Percentiles rank a stretch among this genome's conserved stretches.
phyloP scores from a whole-genome alignment of 2,329 filamentous ascomycete species.

The Endocalyx cinctus region DNA sequence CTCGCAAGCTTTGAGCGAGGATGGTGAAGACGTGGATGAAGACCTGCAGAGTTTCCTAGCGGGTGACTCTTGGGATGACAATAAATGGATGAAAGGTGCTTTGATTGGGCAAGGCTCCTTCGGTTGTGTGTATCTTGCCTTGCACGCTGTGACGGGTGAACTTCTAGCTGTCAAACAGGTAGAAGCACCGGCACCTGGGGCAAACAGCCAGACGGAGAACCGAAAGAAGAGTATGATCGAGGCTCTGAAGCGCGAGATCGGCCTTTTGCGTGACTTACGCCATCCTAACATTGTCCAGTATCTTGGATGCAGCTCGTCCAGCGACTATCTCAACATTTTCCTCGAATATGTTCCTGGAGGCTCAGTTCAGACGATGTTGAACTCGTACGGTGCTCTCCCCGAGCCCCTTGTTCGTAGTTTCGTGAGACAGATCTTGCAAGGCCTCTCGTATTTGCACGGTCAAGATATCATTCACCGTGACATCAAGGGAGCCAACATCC shows the following conservation, averaged over 20 bases:
- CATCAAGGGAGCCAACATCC: slow-evolving; percentile 98
- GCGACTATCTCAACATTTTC: slow-evolving; percentile 97
- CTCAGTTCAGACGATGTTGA: slow-evolving; percentile 96
- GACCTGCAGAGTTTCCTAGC: slow-evolving; percentile 86
- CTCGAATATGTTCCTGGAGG: slow-evolving; percentile 97
- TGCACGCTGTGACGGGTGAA: slow-evolving; percentile 94
- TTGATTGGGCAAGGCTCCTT: slow-evolving; percentile 97
- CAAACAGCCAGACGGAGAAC: slow-evolving; percentile 75
- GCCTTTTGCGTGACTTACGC: slow-evolving; percentile 85
- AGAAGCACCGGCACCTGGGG: slow-evolving; percentile 74
- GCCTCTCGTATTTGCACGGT: slow-evolving; percentile 88
- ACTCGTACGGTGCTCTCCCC: slow-evolving; percentile 92
- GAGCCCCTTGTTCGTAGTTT: slow-evolving; percentile 95
- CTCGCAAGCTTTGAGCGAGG: slow-evolving; percentile 78
- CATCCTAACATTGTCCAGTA: slow-evolving; percentile 98
- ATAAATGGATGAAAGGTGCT: slow-evolving; percentile 99
- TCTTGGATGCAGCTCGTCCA: slow-evolving; percentile 87
- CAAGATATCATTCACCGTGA: slow-evolving; percentile 97
- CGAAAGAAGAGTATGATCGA: slow-evolving; percentile 98
- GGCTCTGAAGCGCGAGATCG: slow-evolving; percentile 93
- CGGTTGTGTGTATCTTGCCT: slow-evolving; percentile 87
- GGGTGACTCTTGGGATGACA: slow-evolving; percentile 90
- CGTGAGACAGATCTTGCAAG: slow-evolving; percentile 89
- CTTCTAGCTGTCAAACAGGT: slow-evolving; percentile 98
- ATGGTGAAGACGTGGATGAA: slow-evolving; percentile 87